phyloP scores from a whole-genome alignment of 2,329 filamentous ascomycete genomes.

The Colletotrichum tabaci region DNA sequence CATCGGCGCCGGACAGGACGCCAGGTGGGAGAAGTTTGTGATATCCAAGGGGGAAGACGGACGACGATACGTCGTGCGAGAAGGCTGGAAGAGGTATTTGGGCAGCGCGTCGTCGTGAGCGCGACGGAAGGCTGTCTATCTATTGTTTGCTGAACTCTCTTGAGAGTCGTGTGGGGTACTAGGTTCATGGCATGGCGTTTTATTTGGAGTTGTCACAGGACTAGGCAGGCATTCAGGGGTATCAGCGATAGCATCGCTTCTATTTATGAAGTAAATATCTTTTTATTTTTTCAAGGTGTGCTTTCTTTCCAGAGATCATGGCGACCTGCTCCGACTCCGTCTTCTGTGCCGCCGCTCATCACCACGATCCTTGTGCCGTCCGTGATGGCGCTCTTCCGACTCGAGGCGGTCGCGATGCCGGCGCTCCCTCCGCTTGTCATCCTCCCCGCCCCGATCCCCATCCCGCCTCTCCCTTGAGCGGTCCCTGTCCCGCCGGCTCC shows the following conservation, averaged over 20 bases:
- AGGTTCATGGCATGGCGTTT: conserved; percentile 23
- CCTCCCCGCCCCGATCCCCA: conserved; percentile 44
- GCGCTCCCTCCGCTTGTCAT: conserved; percentile 45
- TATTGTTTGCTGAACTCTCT: conserved; percentile 1
- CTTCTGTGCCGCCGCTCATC: conserved; percentile 40
- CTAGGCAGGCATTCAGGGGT: conserved; percentile 20
- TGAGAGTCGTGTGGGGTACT: conserved; percentile 3
- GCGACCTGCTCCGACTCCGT: conserved; percentile 43
- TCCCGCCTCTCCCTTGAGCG: conserved; percentile 43
- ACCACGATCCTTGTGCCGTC: conserved; percentile 43
- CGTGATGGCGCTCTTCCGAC: conserved; percentile 46
- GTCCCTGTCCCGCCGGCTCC: conserved; percentile 47
- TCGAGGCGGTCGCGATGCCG: conserved; percentile 50
- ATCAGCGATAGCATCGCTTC: conserved; percentile 32
- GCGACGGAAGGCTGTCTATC: no score
- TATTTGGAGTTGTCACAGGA: conserved; percentile 10
- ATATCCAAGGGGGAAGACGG: conserved; percentile 79
- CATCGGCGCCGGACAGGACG: conserved; percentile 83
- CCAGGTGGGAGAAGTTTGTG: conserved; percentile 89
- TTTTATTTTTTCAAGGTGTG: neutral
- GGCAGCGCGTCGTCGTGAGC: conserved; percentile 55
- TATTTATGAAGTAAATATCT: neutral
- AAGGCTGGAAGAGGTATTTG: conserved; percentile 88
- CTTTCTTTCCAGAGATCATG: conserved; percentile 21
- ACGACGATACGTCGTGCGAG: conserved; percentile 75